Percentiles rank a stretch among this genome's conserved stretches.
Evolutionary conservation across 2,329 filamentous ascomycete genomes (phyloP).

Genomic region (Zasmidium angulare): DNA sequence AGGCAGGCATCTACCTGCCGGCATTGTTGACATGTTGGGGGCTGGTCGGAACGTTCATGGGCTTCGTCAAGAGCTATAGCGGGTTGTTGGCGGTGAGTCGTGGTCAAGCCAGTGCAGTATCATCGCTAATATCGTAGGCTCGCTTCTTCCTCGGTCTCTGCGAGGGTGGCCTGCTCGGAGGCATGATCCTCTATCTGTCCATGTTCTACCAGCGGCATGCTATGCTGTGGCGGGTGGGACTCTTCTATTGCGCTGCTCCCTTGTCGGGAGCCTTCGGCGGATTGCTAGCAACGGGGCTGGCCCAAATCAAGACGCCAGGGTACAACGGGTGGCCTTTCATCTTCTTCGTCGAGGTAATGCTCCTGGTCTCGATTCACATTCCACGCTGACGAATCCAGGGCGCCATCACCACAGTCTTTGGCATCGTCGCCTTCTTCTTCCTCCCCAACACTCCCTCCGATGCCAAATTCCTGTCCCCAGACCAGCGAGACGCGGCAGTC

Average conservation of each 20-base stretch:
- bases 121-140: not conserved
- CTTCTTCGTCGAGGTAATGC: conserved; percentile 30
- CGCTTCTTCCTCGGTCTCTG: conserved; percentile 38
- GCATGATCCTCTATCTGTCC: conserved; percentile 42
- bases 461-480: conserved; percentile 38
- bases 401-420: conserved; percentile 56
- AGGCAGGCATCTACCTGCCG: conserved; percentile 43
- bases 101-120: not conserved
- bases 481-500: conserved; percentile 30
- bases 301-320: conserved; percentile 36
- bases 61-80: conserved; percentile 41
- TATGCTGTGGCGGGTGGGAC: conserved; percentile 40
- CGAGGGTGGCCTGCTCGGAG: conserved; percentile 42
- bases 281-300: conserved; percentile 42
- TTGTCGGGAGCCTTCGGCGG: conserved; percentile 43
- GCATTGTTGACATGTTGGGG: conserved; percentile 41
- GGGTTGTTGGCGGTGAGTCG: conserved; percentile 39
- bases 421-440: conserved; percentile 54
- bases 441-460: conserved; percentile 53
- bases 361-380: not conserved
- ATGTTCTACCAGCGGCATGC: conserved; percentile 44
- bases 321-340: conserved; percentile 42
- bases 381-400: conserved; percentile 48
- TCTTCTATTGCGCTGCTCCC: conserved; percentile 36
- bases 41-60: conserved; percentile 40